These are phyloP conservation scores for Passalora sequoiae DNA, from an alignment of 2,329 filamentous ascomycete species.

Conservation along the genomic window DNA sequence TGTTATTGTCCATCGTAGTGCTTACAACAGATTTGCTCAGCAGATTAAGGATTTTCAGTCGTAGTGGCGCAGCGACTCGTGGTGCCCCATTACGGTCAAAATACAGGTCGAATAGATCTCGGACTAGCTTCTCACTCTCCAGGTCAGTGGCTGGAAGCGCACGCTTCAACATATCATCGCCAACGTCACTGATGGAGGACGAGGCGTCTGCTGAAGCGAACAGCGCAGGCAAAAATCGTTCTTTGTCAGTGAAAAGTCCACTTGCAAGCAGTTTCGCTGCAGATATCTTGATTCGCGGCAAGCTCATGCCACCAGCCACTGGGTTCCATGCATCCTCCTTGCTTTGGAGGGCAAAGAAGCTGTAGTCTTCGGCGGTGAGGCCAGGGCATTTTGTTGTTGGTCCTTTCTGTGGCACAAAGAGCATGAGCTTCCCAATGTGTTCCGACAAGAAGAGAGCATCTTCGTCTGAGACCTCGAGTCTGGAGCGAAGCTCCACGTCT, in stretches of 20 bases:
- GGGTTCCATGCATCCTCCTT: constrained; percentile 67
- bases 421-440: constrained; percentile 72
- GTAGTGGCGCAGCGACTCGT: constrained; percentile 61
- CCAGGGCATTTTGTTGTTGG: constrained; percentile 50
- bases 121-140: constrained; percentile 61
- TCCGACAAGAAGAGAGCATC: constrained; percentile 70
- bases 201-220: constrained; percentile 80
- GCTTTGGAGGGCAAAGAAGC: constrained; percentile 61
- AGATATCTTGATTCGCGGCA: constrained; percentile 65
- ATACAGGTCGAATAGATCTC: constrained; percentile 67
- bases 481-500: constrained; percentile 61
- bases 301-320: constrained; percentile 56
- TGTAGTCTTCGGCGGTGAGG: constrained; percentile 60
- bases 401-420: constrained; percentile 50
- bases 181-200: constrained; percentile 73
- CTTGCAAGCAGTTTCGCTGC: constrained; percentile 71
- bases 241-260: constrained; percentile 75
- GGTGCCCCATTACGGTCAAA: constrained; percentile 51
- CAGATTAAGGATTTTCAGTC: constrained; percentile 69
- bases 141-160: constrained; percentile 62
- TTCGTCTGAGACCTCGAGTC: constrained; percentile 61
- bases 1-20: constrained; percentile 62
- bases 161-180: constrained; percentile 82
- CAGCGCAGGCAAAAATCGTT: constrained; percentile 77
- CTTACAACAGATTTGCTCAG: constrained; percentile 72